These are phyloP conservation scores for Vigna angularis DNA, from an alignment of 306 rosid species.

Conservation along the genomic window DNA sequence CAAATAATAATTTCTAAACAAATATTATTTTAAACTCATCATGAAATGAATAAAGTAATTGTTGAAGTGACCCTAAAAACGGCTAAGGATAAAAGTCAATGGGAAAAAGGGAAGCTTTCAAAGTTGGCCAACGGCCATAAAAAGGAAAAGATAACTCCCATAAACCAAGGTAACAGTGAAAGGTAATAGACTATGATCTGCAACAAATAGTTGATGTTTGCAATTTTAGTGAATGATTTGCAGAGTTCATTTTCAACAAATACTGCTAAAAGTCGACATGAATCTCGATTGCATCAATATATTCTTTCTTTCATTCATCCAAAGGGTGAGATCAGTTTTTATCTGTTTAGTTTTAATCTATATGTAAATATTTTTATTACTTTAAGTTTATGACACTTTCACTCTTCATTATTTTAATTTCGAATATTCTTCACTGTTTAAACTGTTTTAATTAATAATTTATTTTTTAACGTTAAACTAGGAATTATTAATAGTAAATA, in stretches of 20 bases:
- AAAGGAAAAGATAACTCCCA: background rate
- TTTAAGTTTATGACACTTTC: too few species aligned
- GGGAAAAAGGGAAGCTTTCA: slow-evolving; percentile 5
- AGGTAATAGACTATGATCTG: background rate
- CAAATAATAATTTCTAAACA: background rate
- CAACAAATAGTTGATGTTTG: background rate
- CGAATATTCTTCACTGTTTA: too few species aligned
- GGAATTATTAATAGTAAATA: too few species aligned
- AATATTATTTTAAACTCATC: background rate
- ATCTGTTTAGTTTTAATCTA: too few species aligned
- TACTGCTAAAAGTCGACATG: slow-evolving; percentile 30
- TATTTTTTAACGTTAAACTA: too few species aligned
- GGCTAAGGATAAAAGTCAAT: background rate
- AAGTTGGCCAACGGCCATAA: background rate
- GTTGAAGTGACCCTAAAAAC: background rate
- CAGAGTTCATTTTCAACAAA: slow-evolving; percentile 32
- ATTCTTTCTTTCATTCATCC: background rate
- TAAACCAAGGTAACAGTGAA: slow-evolving; percentile 27
- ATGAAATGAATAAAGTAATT: background rate
- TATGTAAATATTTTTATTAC: too few species aligned
- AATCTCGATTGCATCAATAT: background rate
- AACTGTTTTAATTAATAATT: too few species aligned
- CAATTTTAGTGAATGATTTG: slow-evolving; percentile 24
- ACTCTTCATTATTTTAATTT: too few species aligned
- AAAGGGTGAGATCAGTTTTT: too few species aligned